Percentiles rank a stretch among this genome's conserved stretches.
Conservation (phyloP, 1,284 basidiomycete species). For the Trametes hirsuta region DNA sequence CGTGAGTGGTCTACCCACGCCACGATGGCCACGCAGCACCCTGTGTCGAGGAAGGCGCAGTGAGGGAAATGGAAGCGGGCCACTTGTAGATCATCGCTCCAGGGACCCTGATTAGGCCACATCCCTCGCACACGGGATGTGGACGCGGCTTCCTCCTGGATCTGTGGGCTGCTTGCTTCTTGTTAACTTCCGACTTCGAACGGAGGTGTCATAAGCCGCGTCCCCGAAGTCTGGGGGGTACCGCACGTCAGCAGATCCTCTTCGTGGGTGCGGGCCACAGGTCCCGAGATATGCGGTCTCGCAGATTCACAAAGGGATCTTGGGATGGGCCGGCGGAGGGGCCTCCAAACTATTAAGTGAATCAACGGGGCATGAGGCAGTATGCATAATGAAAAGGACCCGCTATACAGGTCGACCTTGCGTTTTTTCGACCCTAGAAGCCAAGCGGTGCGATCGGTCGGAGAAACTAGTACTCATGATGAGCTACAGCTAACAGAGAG, state of each 20-base stretch:
- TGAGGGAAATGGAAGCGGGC: not conserved
- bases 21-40: not conserved
- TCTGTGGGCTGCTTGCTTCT: conserved; percentile 5
- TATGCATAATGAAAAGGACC: not conserved
- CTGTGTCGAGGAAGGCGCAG: not conserved
- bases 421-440: too few species aligned
- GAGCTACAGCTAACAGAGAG: too few species aligned
- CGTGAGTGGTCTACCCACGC: too few species aligned
- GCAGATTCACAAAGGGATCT: not conserved
- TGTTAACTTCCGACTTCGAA: conserved; percentile 9
- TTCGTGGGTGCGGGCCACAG: not conserved
- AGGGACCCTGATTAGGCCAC: not conserved
- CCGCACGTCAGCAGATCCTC: conserved; percentile 2
- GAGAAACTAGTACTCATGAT: too few species aligned
- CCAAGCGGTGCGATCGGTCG: too few species aligned
- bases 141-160: not conserved
- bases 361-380: not conserved
- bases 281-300: not conserved
- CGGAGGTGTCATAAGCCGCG: conserved; percentile 15
- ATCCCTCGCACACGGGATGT: not conserved
- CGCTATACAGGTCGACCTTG: too few species aligned
- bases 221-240: not conserved
- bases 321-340: too few species aligned
- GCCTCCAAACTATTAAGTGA: too few species aligned
- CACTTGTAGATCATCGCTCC: conserved; percentile 4